phyloP scores from a whole-genome alignment of 1,284 basidiomycete species.

The Tylopilus sp. region DNA sequence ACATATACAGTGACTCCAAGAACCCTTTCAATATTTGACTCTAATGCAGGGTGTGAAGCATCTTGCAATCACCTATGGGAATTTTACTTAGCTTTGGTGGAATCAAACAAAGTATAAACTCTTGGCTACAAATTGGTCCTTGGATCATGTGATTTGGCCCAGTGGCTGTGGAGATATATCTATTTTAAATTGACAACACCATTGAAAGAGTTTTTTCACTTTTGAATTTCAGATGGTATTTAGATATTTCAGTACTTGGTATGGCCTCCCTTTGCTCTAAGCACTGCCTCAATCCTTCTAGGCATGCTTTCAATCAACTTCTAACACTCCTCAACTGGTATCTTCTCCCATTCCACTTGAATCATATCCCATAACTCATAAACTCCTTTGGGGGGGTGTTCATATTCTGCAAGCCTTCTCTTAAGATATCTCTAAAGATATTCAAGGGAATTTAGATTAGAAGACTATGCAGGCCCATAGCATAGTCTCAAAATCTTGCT shows the following conservation, averaged over 20 bases:
- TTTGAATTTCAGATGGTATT: not conserved
- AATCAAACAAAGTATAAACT: not conserved
- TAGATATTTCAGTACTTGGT: not conserved
- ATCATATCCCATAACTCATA: not conserved
- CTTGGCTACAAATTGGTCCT: not conserved
- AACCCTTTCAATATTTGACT: not conserved
- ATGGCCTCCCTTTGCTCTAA: not conserved
- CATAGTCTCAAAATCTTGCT: not conserved
- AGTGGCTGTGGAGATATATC: not conserved
- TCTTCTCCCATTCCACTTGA: not conserved
- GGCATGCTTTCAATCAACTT: not conserved
- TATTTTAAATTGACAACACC: not conserved
- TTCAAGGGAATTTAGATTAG: not conserved
- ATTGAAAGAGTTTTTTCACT: not conserved
- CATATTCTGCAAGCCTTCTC: not conserved
- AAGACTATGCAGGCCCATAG: not conserved
- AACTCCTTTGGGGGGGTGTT: not conserved
- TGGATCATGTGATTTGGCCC: not conserved
- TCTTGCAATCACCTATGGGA: not conserved
- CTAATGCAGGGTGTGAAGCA: not conserved
- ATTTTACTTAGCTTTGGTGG: not conserved
- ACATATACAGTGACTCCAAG: too few relatives aligned
- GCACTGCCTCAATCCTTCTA: not conserved
- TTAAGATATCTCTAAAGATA: not conserved
- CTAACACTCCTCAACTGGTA: not conserved